These are phyloP conservation scores for Mrakia gelida DNA, from an alignment of 768 basidiomycete species.

Conservation along the genomic window DNA sequence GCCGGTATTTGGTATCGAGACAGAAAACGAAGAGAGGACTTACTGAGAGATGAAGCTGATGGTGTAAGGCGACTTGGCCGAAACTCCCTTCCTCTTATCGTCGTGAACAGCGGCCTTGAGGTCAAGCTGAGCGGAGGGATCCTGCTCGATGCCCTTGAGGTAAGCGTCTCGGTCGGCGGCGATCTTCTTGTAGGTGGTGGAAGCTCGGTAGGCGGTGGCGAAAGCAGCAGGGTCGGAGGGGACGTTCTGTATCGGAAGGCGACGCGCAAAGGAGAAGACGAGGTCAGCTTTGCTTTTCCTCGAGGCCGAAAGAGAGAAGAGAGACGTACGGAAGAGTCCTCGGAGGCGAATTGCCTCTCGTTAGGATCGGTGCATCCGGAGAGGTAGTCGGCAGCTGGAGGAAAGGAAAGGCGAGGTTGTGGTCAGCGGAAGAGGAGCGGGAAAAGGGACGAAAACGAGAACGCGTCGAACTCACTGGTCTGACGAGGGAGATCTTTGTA, in stretches of 20 bases:
- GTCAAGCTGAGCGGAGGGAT: slow-evolving; percentile 53
- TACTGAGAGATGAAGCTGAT: slow-evolving; percentile 66
- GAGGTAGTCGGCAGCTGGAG: slow-evolving; percentile 65
- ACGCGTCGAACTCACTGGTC: slow-evolving; percentile 47
- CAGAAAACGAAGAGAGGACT: no score
- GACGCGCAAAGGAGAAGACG: background rate
- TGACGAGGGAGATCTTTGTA: slow-evolving; percentile 69
- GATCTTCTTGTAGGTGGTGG: slow-evolving; percentile 51
- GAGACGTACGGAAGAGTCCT: slow-evolving; percentile 22
- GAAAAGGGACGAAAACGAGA: no score
- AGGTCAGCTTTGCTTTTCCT: background rate
- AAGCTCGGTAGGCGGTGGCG: slow-evolving; percentile 59
- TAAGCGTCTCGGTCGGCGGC: slow-evolving; percentile 55
- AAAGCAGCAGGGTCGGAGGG: slow-evolving; percentile 66
- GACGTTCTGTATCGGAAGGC: slow-evolving; percentile 47
- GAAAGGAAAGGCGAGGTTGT: background rate
- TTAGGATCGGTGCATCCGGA: slow-evolving; percentile 64
- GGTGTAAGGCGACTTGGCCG: slow-evolving; percentile 75
- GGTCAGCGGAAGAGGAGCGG: background rate
- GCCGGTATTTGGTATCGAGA: no score
- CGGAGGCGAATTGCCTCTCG: slow-evolving; percentile 71
- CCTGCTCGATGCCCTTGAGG: slow-evolving; percentile 37
- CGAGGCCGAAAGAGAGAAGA: background rate
- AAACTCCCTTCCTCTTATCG: slow-evolving; percentile 73
- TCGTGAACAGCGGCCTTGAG: slow-evolving; percentile 70